Evolutionary conservation across 2,329 filamentous ascomycete genomes (phyloP), one percentile per base, ranked within the genome.

Genomic region (Aspergillus neoniger): DNA sequence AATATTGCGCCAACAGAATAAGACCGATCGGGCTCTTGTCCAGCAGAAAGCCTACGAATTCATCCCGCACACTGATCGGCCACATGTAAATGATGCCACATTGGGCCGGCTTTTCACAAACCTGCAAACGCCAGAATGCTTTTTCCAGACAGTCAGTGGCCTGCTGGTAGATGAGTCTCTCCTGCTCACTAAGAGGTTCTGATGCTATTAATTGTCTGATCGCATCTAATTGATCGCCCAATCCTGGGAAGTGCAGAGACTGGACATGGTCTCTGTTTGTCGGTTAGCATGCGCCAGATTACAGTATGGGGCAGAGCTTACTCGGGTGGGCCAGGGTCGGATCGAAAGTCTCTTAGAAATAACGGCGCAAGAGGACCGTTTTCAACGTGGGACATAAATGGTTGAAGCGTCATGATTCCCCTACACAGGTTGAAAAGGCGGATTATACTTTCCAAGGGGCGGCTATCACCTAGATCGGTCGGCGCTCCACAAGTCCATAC

Each of bases 61-160:
- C 19, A 8, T 62, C 57, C 1, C 39, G 23, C 3, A 62, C 32
- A 1, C 52, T 60, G 14, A 62, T 47, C 15, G 57, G 60, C 60
- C 57, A 62, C 2, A 60, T 12, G n/a, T 43, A 62, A 19, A 62
- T 59, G 53, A 62, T 49, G 4, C 60, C 60, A 17, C 41, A 50
- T 28, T 62, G 57, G 7, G 59, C 21, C 2, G 60, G 49, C 4
- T 15, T 36, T 15, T 43, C 32, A 19, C 48, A 41, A 10, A n/a
- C 28, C 14, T 57, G 32, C 19, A 62, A 49, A 8, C n/a, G 14
- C 21, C 30, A 28, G 21, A 57, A 62, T 4, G 57, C 41, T 1
- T 36, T 44, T 14, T 30, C 32, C 0, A 62, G 50, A 9, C 44
- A 41, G 3, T 44, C 21, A 1, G 55, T 48, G 8, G 57, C 60